Percentiles rank a stretch among this genome's conserved stretches.
Evolutionary conservation across 2,329 filamentous ascomycete species (phyloP).

Genomic region (Colletotrichum theobromicola): DNA sequence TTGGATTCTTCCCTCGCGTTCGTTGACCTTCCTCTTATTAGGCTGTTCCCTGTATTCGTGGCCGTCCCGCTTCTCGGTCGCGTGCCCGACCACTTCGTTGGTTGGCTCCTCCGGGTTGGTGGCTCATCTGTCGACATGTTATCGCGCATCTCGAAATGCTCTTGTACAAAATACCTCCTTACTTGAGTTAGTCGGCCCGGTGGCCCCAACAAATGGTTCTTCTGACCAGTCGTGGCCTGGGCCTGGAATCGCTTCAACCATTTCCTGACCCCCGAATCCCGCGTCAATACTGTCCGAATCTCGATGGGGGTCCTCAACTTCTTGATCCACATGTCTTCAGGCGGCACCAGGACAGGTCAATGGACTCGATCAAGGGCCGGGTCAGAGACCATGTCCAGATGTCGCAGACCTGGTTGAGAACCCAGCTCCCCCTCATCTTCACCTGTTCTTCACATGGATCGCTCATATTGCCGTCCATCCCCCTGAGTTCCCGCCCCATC

Average conservation of each 20-base stretch:
- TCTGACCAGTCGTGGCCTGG: neutral
- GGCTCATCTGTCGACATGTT: neutral
- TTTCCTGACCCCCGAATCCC: neutral
- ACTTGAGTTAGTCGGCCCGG: slow-evolving; percentile 8
- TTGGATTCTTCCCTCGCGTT: neutral
- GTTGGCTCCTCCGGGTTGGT: neutral
- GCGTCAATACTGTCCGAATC: slow-evolving; percentile 5
- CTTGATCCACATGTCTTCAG: neutral
- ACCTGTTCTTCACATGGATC: neutral
- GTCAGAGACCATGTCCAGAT: neutral
- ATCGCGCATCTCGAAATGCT: neutral
- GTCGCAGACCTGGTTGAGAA: neutral
- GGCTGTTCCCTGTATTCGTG: neutral
- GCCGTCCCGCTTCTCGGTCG: neutral
- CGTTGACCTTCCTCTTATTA: neutral
- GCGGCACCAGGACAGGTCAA: neutral
- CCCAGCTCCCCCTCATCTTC: neutral
- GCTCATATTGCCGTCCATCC: neutral
- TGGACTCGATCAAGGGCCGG: neutral
- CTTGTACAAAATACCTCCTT: slow-evolving; percentile 3
- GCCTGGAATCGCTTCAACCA: neutral
- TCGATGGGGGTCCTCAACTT: neutral
- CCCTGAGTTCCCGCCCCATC: neutral
- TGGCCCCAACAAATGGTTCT: neutral
- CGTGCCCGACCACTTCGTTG: neutral